Percentiles rank a stretch among this genome's conserved stretches.
These are phyloP conservation scores for Scenedesmus sp. DNA, from an alignment of 163 green algal genomes.

Conservation along the genomic window DNA sequence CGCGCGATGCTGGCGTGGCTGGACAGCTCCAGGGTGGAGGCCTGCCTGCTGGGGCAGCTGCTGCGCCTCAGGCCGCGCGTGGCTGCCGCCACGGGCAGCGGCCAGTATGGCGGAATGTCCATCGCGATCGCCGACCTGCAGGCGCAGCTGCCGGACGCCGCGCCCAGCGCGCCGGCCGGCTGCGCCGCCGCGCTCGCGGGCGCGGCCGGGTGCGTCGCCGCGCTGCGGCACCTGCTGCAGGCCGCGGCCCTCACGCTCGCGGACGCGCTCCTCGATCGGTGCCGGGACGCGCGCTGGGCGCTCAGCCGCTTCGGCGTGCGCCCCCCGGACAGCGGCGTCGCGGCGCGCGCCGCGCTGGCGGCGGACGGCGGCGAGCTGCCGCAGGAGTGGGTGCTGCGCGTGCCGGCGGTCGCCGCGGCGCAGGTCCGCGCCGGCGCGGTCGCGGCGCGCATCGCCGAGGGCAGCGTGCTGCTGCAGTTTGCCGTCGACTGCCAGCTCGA, in stretches of 20 bases:
- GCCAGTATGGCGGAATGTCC: constrained; percentile 50
- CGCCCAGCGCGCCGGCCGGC: not conserved
- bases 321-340: constrained; percentile 13
- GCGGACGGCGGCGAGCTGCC: constrained; percentile 27
- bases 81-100: constrained; percentile 24
- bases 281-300: constrained; percentile 42
- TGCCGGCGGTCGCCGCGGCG: constrained; percentile 40
- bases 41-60: constrained; percentile 55
- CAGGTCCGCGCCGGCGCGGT: constrained; percentile 54
- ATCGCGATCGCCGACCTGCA: constrained; percentile 43
- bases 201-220: not conserved
- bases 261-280: constrained; percentile 56
- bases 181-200: constrained; percentile 7
- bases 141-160: constrained; percentile 33
- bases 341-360: constrained; percentile 17
- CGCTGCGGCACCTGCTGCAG: constrained; percentile 52
- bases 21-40: constrained; percentile 53
- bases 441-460: constrained; percentile 50
- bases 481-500: constrained; percentile 56
- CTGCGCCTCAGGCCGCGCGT: constrained; percentile 43
- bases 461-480: constrained; percentile 65
- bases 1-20: constrained; percentile 52
- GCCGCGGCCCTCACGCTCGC: constrained; percentile 48
- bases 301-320: constrained; percentile 29
- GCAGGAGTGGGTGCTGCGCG: constrained; percentile 59